Base-by-base conservation (phyloP, 2,329 filamentous ascomycete genomes). In the Zymoseptoria tritici region DNA sequence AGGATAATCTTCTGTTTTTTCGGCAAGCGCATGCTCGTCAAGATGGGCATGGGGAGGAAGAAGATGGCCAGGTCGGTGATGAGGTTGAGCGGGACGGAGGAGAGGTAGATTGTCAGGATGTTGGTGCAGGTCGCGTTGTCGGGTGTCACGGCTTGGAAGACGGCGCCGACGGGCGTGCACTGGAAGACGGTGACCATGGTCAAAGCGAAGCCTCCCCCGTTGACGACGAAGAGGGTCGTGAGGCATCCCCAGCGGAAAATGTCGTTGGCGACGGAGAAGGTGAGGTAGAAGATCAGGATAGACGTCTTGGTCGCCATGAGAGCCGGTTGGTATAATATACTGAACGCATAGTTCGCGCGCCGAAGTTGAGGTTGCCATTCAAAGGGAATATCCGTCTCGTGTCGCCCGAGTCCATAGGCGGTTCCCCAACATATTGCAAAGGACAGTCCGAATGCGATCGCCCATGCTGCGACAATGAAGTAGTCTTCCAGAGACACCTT, bases 301-400 rank as follows among this genome's bases (percentile, higher is more conserved):
- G 91, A 95, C 0, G 90, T 91, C 76, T 97, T 97, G 55, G 90
- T 91, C 2, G 88, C 86, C 90, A 96, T 95, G 58, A 96, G 80
- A 3, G 90, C 88, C 11, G 91, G 91, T 71, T 96, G 95, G 73
- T 86, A 85, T 55, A 87, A 75, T 24, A 86, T 81, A 19, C 81
- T 82, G 67, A 86, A 85, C 54, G 77, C 80, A 75, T 85, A 86
- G 67, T 83, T 79, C 13, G 80, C 76, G 66, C 78, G 79, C 66
- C 85, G 81, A 63, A 91, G 76, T 1, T 76, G 72, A 11, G 76
- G 66, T 63, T 79, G 75, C 72, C 84, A 77, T n/a, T 73, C 69
- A 0, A 67, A 52, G 0, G 77, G 73, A 31, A 91, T 85, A 67
- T 90, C 73, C 1, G 61, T 67, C 70, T 91, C 86, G 68, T 87